phyloP scores from a whole-genome alignment of 2,329 filamentous ascomycete genomes.

The Mollisia scopiformis region DNA sequence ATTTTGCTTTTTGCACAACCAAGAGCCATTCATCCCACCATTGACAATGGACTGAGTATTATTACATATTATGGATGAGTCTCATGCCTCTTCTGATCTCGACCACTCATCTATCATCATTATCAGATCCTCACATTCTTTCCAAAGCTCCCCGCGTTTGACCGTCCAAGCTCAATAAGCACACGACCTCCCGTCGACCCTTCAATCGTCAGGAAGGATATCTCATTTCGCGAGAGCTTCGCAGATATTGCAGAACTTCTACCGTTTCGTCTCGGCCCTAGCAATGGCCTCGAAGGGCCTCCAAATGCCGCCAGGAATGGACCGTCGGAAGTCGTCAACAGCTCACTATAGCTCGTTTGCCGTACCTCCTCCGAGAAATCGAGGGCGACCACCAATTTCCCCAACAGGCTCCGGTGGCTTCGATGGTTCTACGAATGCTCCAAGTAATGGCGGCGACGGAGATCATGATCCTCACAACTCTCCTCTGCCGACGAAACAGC shows the following conservation, averaged over 20 bases:
- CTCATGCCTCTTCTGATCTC: conserved; percentile 9
- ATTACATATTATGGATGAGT: conserved; percentile 9
- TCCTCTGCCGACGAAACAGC: conserved; percentile 81
- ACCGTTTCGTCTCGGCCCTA: neutral
- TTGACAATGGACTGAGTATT: conserved; percentile 15
- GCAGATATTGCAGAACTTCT: neutral
- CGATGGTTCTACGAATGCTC: conserved; percentile 36
- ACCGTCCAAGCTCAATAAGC: conserved; percentile 3
- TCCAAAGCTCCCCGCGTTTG: neutral
- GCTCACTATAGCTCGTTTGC: conserved; percentile 83
- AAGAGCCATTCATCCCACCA: neutral
- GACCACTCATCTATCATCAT: neutral
- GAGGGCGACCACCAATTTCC: conserved; percentile 46
- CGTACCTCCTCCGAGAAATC: conserved; percentile 70
- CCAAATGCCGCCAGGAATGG: conserved; percentile 19
- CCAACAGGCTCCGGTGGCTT: conserved; percentile 37
- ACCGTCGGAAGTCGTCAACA: conserved; percentile 41
- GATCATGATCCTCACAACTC: conserved; percentile 46
- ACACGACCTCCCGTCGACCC: conserved; percentile 3
- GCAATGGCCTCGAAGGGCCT: conserved; percentile 10
- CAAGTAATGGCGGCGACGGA: conserved; percentile 36
- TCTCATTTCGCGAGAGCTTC: neutral
- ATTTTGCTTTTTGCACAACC: conserved; percentile 15
- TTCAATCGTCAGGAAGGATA: neutral
- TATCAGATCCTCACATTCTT: neutral